Percentiles rank a stretch among this genome's conserved stretches.
Evolutionary conservation across 2,329 filamentous ascomycete genomes (phyloP).

Genomic region (Botrytis deweyae): DNA sequence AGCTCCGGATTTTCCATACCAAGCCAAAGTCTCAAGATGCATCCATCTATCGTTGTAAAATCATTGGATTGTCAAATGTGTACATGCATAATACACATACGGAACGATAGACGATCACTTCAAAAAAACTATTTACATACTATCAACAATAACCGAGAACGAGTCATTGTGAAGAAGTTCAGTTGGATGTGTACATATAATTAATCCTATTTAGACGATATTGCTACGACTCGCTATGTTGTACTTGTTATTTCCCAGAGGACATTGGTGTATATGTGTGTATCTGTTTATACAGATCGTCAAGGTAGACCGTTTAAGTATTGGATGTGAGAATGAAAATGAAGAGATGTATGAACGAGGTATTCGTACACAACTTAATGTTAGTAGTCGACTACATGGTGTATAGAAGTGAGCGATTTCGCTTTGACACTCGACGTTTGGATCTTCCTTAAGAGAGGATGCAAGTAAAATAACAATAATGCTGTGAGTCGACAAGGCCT

Average conservation of each 20-base stretch:
- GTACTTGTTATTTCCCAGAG: background rate
- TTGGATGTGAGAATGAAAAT: background rate
- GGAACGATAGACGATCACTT: background rate
- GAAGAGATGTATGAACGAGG: background rate
- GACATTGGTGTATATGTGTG: background rate
- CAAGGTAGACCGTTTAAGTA: background rate
- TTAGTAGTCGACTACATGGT: background rate
- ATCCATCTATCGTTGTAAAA: background rate
- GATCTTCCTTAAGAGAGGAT: background rate
- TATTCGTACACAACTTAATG: background rate
- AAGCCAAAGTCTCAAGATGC: background rate
- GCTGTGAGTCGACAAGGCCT: background rate
- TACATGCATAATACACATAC: background rate
- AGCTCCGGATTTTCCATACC: fast-evolving
- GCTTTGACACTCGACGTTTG: background rate
- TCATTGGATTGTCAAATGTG: background rate
- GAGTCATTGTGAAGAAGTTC: background rate
- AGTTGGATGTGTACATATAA: background rate
- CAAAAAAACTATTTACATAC: background rate
- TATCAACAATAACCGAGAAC: background rate
- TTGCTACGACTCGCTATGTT: background rate
- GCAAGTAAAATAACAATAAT: background rate
- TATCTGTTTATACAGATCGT: background rate
- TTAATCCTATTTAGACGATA: background rate
- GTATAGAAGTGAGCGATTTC: background rate